These are phyloP conservation scores for Suhomyces sp. DNA, from an alignment of 805 yeast species.

Conservation along the genomic window DNA sequence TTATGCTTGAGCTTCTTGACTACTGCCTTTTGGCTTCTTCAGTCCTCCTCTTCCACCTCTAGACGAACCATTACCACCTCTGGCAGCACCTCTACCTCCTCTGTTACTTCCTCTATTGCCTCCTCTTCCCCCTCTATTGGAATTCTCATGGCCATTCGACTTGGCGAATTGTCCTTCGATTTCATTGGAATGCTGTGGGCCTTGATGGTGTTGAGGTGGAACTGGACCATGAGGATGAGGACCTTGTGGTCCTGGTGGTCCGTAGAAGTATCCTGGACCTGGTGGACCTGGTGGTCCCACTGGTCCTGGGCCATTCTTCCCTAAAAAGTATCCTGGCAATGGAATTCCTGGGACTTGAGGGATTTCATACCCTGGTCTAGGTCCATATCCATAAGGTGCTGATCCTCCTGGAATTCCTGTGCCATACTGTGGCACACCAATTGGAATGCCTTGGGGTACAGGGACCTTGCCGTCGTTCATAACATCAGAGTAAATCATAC, in stretches of 20 bases:
- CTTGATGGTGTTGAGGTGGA: neutral
- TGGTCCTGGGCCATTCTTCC: constrained; percentile 10
- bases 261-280: constrained; percentile 4
- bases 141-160: neutral
- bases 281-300: constrained; percentile 1
- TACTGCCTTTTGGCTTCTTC: constrained; percentile 1
- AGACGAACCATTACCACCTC: no score
- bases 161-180: neutral
- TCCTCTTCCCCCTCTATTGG: constrained; percentile 16
- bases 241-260: constrained; percentile 4
- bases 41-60: constrained; percentile 10
- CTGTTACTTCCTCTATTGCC: constrained; percentile 7
- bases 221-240: constrained; percentile 7
- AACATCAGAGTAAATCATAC: constrained; percentile 43
- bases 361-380: constrained; percentile 6
- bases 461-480: constrained; percentile 36
- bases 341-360: constrained; percentile 40
- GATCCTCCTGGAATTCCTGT: constrained; percentile 1
- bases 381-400: constrained; percentile 3
- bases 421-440: constrained; percentile 7
- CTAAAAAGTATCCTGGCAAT: constrained; percentile 32
- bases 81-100: constrained; percentile 6
- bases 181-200: no score
- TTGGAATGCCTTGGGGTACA: constrained; percentile 7
- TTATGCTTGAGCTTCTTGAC: no score